phyloP scores from a whole-genome alignment of 805 yeast genomes.

The Candida ascalaphidarum region DNA sequence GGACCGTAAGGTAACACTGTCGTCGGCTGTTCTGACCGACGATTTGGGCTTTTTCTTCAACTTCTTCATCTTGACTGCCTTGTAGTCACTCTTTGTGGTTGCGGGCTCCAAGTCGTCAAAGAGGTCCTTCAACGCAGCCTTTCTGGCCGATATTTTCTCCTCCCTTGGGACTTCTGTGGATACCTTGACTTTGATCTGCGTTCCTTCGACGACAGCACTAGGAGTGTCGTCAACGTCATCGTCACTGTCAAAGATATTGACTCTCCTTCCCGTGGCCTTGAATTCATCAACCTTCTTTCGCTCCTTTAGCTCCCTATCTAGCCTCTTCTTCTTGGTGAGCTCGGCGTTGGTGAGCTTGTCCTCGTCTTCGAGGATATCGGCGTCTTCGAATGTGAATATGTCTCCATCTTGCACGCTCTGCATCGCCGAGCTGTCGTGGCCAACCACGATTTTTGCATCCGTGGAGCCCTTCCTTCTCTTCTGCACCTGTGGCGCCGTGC shows the following conservation, averaged over 20 bases:
- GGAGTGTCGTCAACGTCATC: constrained; percentile 6
- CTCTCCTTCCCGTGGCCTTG: constrained; percentile 16
- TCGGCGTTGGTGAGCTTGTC: constrained; percentile 31
- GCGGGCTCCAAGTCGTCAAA: too few relatives aligned
- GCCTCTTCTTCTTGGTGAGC: constrained; percentile 13
- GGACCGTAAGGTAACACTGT: too few relatives aligned
- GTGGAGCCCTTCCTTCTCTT: constrained; percentile 1
- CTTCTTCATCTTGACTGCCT: constrained; percentile 32
- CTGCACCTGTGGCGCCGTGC: constrained; percentile 3
- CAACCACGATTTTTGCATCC: constrained; percentile 36
- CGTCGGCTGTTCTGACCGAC: too few relatives aligned
- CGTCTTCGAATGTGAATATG: constrained; percentile 52
- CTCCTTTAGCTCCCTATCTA: constrained; percentile 20
- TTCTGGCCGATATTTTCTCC: too few relatives aligned
- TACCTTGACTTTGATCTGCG: too few relatives aligned
- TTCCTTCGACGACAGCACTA: constrained; percentile 1
- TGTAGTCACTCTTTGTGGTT: constrained; percentile 5
- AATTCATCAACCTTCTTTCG: constrained; percentile 12
- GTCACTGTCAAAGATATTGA: constrained; percentile 2
- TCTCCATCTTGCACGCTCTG: constrained; percentile 27
- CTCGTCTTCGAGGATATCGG: constrained; percentile 24
- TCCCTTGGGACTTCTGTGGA: too few relatives aligned
- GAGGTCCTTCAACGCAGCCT: too few relatives aligned
- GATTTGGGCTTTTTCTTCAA: constrained; percentile 28
- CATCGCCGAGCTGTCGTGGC: constrained; percentile 27